Conservation (phyloP, 139 green algal species). For the Micractinium sp. region DNA sequence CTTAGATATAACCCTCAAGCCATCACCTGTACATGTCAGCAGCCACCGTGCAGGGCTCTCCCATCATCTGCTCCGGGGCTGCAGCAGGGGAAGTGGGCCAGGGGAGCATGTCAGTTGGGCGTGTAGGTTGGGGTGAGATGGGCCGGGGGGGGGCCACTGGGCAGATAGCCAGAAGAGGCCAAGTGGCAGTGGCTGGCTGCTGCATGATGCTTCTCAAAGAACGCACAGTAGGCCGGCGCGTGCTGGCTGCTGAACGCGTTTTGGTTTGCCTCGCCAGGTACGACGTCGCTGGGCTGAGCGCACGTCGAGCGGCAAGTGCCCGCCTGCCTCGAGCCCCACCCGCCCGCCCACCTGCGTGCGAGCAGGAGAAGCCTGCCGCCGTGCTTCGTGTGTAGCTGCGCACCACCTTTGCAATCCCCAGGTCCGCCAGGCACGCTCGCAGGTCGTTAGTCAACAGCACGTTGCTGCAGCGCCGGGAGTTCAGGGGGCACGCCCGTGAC, state of each 20-base stretch:
- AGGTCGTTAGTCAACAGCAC: not conserved
- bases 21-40: not conserved
- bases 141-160: not conserved
- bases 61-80: conserved; percentile 13
- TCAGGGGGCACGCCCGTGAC: too few species aligned
- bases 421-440: not conserved
- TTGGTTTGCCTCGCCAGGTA: not conserved
- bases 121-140: not conserved
- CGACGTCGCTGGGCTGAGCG: not conserved
- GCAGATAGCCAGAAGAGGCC: not conserved
- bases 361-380: not conserved
- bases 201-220: not conserved
- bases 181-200: not conserved
- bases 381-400: not conserved
- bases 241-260: too few species aligned
- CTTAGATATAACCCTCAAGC: too few species aligned
- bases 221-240: not conserved
- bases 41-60: not conserved
- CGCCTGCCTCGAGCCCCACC: not conserved
- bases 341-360: not conserved
- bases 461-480: not conserved
- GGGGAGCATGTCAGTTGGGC: too few species aligned
- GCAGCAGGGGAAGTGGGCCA: not conserved
- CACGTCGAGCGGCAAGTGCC: not conserved
- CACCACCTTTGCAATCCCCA: conserved; percentile 1